Base-by-base conservation (phyloP, 805 yeast species). In the Wickerhamiella bombiphila region DNA sequence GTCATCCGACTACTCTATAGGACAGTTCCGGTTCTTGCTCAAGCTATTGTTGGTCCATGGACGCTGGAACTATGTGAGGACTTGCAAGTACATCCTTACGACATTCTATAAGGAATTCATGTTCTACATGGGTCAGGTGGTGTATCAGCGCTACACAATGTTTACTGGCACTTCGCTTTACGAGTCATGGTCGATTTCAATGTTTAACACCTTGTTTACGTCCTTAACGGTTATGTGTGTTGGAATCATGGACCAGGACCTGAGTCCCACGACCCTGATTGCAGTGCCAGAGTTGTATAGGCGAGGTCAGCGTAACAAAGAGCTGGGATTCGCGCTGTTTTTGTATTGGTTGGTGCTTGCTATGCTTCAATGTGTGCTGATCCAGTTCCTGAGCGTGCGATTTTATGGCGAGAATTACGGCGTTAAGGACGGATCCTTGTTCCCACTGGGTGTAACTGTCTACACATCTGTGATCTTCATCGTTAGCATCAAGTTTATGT, bases 171-270 rank as follows among this genome's bases (percentile, higher is more conserved):
- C 94, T 0, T 83, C 96, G 0, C 57, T 88, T 47, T 91, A 82
- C 57, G 98, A 93, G 54, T 77, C 88, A 29, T 86, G 96, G 94
- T 86, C 97, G 1, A 66, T 91, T 42, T 81, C 96, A 0, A 86
- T 93, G 96, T 91, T 80, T 64, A 93, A 91, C 56, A 93, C 98
- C 0, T 66, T 91, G 43, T 93, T 91, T 61, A 88, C 98, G 0
- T 82, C 95, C 0, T 63, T 91, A 36, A 86, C 95, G 0, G 97
- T 91, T 2, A 58, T 91, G 28, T 80, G 93, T 51, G 65, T 91
- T 37, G 99, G 99, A n/a, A 81, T 86, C 74, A 79, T 91, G 58
- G 94, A 88, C 50, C 80, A 79, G 53, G 99, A 91, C 52, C 65
- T 91, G 54, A 68, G 74, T 35, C 93, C 97, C 1, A 72, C 91